A percentile compares a stretch with the other conserved stretches of the same genome.
phyloP scores from a whole-genome alignment of 1,284 basidiomycete species.

The Ustilago shanxiensis region DNA sequence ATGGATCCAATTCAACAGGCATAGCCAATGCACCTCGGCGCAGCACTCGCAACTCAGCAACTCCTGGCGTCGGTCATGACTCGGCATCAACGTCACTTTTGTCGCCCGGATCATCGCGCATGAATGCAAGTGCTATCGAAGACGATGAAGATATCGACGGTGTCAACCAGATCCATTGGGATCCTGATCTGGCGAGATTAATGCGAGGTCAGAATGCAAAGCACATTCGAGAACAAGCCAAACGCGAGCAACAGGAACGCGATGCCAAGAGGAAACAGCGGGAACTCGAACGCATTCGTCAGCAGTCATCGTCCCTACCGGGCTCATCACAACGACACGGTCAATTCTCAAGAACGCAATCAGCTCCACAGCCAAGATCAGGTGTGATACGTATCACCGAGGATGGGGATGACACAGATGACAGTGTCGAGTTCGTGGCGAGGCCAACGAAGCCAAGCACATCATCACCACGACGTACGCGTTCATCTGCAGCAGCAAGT shows the following conservation, averaged over 20 bases:
- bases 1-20: not conserved
- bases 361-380: conserved; percentile 16
- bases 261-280: conserved; percentile 24
- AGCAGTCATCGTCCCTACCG: conserved; percentile 13
- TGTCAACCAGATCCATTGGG: conserved; percentile 36
- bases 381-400: not conserved
- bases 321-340: conserved; percentile 8
- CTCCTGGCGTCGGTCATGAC: conserved; percentile 21
- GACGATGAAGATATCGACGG: conserved; percentile 9
- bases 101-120: conserved; percentile 6
- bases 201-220: conserved; percentile 52
- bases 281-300: conserved; percentile 18
- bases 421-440: conserved; percentile 26
- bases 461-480: conserved; percentile 8
- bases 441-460: conserved; percentile 8
- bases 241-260: conserved; percentile 33
- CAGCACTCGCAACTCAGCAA: conserved; percentile 22
- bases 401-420: conserved; percentile 29
- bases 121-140: too few relatives aligned
- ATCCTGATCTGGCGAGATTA: conserved; percentile 54
- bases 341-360: conserved; percentile 15
- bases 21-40: not conserved
- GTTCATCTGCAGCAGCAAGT: conserved; percentile 10
- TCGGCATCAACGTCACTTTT: not conserved
- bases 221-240: conserved; percentile 51